Evolutionary conservation across 768 basidiomycete genomes (phyloP).

Genomic region (Panaeolus cyanescens): DNA sequence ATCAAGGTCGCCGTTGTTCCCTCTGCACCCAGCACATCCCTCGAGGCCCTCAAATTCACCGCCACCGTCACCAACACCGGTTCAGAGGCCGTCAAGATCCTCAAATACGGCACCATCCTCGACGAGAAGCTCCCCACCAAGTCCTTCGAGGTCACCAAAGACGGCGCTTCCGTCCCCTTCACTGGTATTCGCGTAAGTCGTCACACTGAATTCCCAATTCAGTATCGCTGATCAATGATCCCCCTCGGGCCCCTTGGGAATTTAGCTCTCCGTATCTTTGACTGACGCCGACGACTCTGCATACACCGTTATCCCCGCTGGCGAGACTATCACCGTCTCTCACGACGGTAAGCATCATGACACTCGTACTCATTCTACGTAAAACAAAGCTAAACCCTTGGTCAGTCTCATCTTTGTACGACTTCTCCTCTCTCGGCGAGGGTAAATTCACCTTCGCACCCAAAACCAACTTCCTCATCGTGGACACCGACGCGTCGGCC

Average conservation of each 20-base stretch:
- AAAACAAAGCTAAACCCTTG: too few species aligned
- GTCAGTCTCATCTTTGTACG: conserved; percentile 43
- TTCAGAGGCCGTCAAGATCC: conserved; percentile 38
- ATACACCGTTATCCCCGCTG: conserved; percentile 39
- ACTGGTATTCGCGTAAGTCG: conserved; percentile 42
- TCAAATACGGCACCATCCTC: conserved; percentile 49
- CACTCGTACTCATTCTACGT: too few species aligned
- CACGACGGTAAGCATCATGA: conserved; percentile 34
- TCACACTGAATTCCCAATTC: background rate
- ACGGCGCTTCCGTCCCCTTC: conserved; percentile 38
- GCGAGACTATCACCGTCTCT: conserved; percentile 37
- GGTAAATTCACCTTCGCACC: conserved; percentile 44
- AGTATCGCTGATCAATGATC: conserved; percentile 1
- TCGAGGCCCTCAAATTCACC: conserved; percentile 40
- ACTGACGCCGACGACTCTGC: conserved; percentile 38
- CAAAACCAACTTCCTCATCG: conserved; percentile 36
- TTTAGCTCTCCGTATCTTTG: conserved; percentile 38
- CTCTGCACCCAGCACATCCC: conserved; percentile 32
- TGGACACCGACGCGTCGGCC: conserved; percentile 26
- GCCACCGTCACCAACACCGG: conserved; percentile 44
- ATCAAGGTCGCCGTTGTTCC: conserved; percentile 32
- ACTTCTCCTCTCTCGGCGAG: conserved; percentile 40
- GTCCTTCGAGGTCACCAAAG: conserved; percentile 44
- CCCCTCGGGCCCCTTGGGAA: background rate
- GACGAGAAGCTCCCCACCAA: conserved; percentile 43